Base-by-base conservation (phyloP, 2,329 filamentous ascomycete genomes). In the Elsinoe ampelina region DNA sequence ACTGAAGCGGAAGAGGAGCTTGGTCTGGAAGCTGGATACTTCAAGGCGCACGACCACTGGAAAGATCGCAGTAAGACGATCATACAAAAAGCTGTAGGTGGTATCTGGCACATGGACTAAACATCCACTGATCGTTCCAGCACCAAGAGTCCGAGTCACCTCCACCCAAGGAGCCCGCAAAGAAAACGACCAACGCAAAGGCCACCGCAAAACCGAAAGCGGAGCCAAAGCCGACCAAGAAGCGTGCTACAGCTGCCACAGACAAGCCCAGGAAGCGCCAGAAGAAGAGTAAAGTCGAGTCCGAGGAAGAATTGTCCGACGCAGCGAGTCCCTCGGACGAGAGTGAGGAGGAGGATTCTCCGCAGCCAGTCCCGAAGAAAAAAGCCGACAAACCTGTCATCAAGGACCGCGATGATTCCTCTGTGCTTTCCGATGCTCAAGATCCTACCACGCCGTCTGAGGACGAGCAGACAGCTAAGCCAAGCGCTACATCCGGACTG, bases 21-120 rank as follows among this genome's bases (percentile, higher is more conserved):
- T 10, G 73, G 72, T 32, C 68, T 85, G 19, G 70, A 75, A 6
- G 69, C 70, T 5, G 80, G 74, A 2, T 84, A 81, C 63, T 76
- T 83, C 62, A 84, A 80, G 63, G 68, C 62, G n/a, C 68, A 77
- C 58, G 63, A 63, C 1, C 63, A 65, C 3, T 85, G 83, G 83
- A 84, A 80, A 60, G 60, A 63, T 11, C 70, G 69, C 57, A 82
- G 79, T 65, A 80, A 80, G 59, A 59, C 70, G 1, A 70, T 82
- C 54, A 79, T 83, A 51, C 72, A 73, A 64, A 71, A 74, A 57
- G 74, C 82, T 64, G 75, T 61, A 52, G 15, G 58, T 5, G 2
- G 8, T 5, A 38, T 1, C 5, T 13, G 22, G 5, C 12, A 11
- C 22, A n/a, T 43, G 5, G 13, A 6, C 32, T 35, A 6, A 38